These are phyloP conservation scores for Alopecurus myosuroides DNA, from an alignment of 176 grass and related monocot species.

Conservation along the genomic window DNA sequence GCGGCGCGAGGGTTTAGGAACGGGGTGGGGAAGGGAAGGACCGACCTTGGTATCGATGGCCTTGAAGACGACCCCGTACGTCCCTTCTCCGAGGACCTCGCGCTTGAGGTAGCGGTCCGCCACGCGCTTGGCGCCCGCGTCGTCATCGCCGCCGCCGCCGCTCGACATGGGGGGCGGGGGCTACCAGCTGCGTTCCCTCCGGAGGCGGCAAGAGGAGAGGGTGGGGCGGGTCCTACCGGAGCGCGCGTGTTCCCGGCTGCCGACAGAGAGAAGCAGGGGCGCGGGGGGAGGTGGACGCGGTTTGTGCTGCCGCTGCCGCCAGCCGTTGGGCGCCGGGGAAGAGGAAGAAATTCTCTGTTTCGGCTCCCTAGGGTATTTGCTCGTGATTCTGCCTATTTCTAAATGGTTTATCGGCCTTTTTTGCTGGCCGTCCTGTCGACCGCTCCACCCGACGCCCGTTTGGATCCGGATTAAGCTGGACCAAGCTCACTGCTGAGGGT, in stretches of 20 bases:
- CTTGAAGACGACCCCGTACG: slow-evolving; percentile 92
- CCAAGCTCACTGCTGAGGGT: not conserved
- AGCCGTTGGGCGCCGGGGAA: slow-evolving; percentile 13
- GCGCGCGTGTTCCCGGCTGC: not conserved
- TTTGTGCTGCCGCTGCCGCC: not conserved
- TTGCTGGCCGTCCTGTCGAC: not conserved
- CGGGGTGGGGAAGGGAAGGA: not conserved
- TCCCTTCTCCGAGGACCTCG: slow-evolving; percentile 82
- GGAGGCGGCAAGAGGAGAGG: not conserved
- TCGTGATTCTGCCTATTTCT: not conserved
- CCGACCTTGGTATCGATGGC: slow-evolving; percentile 83
- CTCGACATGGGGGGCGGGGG: slow-evolving; percentile 27
- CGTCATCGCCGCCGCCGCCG: slow-evolving; percentile 50
- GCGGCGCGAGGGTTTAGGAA: slow-evolving; percentile 8
- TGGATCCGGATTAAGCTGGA: not conserved
- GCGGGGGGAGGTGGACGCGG: not conserved
- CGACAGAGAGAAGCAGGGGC: not conserved
- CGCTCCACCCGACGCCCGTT: not conserved
- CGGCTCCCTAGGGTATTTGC: not conserved
- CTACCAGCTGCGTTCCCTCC: not conserved
- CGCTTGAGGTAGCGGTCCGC: slow-evolving; percentile 84
- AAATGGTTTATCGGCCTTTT: not conserved
- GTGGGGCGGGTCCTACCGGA: not conserved
- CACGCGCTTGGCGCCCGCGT: slow-evolving; percentile 49
- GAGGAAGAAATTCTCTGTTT: not conserved